Percentiles rank a stretch among this genome's conserved stretches.
Evolutionary conservation across 2,329 filamentous ascomycete genomes (phyloP).

Genomic region (Paraconiothyrium sp.): DNA sequence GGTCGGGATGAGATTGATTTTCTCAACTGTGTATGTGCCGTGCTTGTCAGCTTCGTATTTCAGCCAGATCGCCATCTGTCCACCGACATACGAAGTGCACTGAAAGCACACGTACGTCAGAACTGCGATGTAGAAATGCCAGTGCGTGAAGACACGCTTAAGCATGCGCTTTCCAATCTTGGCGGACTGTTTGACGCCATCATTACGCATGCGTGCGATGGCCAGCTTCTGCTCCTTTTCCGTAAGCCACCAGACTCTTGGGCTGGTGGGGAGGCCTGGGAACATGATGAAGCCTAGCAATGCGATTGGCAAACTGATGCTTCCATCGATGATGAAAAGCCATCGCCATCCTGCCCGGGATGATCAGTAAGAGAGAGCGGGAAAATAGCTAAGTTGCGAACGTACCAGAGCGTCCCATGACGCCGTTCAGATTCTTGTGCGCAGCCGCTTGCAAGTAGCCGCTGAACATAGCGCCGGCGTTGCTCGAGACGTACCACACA

Average conservation of each 20-base stretch:
- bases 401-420: constrained; percentile 19
- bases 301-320: constrained; percentile 64
- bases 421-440: constrained; percentile 59
- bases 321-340: constrained; percentile 66
- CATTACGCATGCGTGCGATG: constrained; percentile 31
- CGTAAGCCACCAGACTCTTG: constrained; percentile 58
- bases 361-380: neutral
- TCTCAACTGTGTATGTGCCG: constrained; percentile 53
- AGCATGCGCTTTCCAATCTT: constrained; percentile 55
- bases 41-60: constrained; percentile 51
- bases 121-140: constrained; percentile 61
- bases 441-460: constrained; percentile 64
- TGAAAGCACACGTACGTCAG: constrained; percentile 52
- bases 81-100: constrained; percentile 50
- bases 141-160: constrained; percentile 54
- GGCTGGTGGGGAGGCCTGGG: constrained; percentile 59
- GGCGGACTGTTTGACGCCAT: constrained; percentile 43
- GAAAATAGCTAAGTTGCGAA: neutral
- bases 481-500: constrained; percentile 61
- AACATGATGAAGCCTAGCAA: constrained; percentile 63
- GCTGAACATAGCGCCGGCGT: constrained; percentile 61
- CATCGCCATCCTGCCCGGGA: constrained; percentile 52
- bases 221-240: constrained; percentile 36
- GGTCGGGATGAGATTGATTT: constrained; percentile 61
- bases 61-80: constrained; percentile 62